phyloP scores from a whole-genome alignment of 257 asterid genomes.

The Solanum neorickii region DNA sequence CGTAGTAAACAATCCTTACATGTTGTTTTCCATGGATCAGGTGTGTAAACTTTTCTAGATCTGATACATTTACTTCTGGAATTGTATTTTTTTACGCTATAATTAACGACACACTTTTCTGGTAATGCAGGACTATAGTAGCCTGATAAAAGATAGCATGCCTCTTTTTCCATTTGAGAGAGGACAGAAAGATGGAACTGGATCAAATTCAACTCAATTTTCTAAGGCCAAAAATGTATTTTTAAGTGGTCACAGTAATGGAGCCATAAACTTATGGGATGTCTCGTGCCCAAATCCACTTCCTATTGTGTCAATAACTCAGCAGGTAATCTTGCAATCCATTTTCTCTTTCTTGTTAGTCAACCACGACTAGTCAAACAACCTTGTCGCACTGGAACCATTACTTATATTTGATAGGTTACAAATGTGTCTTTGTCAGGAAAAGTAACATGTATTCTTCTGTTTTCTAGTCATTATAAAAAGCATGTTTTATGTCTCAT shows the following conservation, averaged over 20 bases:
- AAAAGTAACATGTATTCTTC: neutral
- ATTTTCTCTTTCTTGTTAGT: neutral
- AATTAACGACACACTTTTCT: neutral
- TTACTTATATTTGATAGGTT: neutral
- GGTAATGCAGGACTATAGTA: constrained; percentile 41
- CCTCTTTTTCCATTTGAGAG: constrained; percentile 61
- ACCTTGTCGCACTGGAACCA: neutral
- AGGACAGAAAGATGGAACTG: constrained; percentile 48
- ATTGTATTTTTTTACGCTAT: neutral
- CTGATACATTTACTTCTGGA: neutral
- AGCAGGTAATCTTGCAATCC: constrained; percentile 40
- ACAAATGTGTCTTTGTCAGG: neutral
- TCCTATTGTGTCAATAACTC: constrained; percentile 56
- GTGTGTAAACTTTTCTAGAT: constrained; percentile 19
- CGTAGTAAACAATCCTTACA: constrained; percentile 42
- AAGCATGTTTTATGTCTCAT: neutral
- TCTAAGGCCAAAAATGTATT: constrained; percentile 58
- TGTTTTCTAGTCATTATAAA: neutral
- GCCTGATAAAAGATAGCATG: constrained; percentile 34
- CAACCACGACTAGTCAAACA: neutral
- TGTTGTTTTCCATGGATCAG: constrained; percentile 39
- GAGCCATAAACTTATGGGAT: constrained; percentile 85
- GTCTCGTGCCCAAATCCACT: constrained; percentile 69
- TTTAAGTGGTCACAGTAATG: constrained; percentile 74
- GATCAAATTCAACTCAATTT: constrained; percentile 38